Evolutionary conservation across 2,329 filamentous ascomycete genomes (phyloP).

Genomic region (Domatiomyces catenatus): DNA sequence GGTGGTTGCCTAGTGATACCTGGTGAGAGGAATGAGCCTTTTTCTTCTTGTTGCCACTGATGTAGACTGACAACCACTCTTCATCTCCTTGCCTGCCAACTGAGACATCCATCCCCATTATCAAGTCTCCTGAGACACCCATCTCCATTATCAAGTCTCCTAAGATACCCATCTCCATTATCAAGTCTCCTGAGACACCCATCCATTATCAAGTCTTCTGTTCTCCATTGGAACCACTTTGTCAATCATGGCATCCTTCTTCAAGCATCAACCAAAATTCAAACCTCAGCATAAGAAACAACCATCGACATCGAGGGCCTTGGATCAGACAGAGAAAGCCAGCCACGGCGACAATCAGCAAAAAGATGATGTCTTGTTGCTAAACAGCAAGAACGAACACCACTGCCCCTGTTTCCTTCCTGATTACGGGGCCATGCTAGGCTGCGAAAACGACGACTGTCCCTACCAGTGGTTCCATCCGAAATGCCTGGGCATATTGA

Average conservation of each 20-base stretch:
- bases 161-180: too few relatives aligned
- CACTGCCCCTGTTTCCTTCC: background rate
- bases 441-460: conserved; percentile 50
- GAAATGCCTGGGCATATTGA: conserved; percentile 46
- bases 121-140: background rate
- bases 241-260: conserved; percentile 1
- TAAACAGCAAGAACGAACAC: background rate
- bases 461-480: conserved; percentile 54
- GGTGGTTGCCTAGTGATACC: background rate
- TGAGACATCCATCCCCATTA: background rate
- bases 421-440: conserved; percentile 49
- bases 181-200: background rate
- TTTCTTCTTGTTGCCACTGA: too few relatives aligned
- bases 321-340: background rate
- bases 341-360: background rate
- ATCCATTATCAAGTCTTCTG: background rate
- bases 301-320: background rate
- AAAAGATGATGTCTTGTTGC: background rate
- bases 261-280: conserved; percentile 1
- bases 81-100: background rate
- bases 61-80: too few relatives aligned
- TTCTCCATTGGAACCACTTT: background rate
- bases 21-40: background rate
- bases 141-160: background rate
- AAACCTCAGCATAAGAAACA: background rate